Evolutionary conservation across 768 basidiomycete species (phyloP).

Genomic region (Tylopilus felleus): DNA sequence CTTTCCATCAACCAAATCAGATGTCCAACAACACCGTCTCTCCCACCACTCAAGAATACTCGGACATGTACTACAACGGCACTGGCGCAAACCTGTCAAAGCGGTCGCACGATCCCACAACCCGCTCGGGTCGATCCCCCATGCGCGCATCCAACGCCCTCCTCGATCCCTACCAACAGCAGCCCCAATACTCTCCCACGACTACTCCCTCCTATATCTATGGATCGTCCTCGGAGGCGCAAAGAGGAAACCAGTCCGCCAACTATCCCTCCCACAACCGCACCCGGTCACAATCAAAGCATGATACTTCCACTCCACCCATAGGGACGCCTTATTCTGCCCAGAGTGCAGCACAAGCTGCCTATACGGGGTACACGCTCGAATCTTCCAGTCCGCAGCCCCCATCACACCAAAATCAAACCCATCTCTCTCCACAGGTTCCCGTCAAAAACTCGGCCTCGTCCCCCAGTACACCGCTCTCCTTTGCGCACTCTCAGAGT

Average conservation of each 20-base stretch:
- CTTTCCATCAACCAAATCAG: slow-evolving; percentile 55
- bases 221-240: slow-evolving; percentile 34
- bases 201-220: slow-evolving; percentile 48
- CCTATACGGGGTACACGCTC: slow-evolving; percentile 56
- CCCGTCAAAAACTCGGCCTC: slow-evolving; percentile 57
- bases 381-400: slow-evolving; percentile 65
- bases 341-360: slow-evolving; percentile 40
- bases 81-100: slow-evolving; percentile 49
- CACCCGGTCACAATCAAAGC: slow-evolving; percentile 54
- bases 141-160: slow-evolving; percentile 53
- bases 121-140: slow-evolving; percentile 57
- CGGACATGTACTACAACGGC: slow-evolving; percentile 63
- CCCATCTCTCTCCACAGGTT: slow-evolving; percentile 49
- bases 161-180: slow-evolving; percentile 70
- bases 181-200: slow-evolving; percentile 56
- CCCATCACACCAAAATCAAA: slow-evolving; percentile 42
- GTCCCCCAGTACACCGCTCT: slow-evolving; percentile 69
- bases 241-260: slow-evolving; percentile 39
- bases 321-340: slow-evolving; percentile 54
- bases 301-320: slow-evolving; percentile 48
- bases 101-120: slow-evolving; percentile 52
- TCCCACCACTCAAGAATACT: slow-evolving; percentile 41
- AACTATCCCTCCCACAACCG: slow-evolving; percentile 57
- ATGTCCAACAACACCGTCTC: slow-evolving; percentile 36
- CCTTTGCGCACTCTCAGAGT: slow-evolving; percentile 54